Percentiles rank a stretch among this genome's conserved stretches.
Conservation (phyloP, 495 filamentous ascomycete genomes). For the Usnea hakonensis region DNA sequence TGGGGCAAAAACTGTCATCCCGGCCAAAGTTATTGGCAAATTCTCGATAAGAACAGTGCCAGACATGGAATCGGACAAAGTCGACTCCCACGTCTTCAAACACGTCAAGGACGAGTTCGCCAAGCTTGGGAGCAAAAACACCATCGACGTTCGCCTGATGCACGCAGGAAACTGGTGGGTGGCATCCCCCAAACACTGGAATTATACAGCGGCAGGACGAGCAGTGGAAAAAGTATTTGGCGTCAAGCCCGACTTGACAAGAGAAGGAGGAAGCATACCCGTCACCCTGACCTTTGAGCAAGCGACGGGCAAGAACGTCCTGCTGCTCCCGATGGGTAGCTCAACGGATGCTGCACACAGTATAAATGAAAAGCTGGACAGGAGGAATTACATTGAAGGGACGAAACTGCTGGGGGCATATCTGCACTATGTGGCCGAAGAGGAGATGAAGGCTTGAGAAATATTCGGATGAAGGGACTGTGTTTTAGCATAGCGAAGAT, state of each 20-base stretch:
- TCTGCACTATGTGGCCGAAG: constrained; percentile 91
- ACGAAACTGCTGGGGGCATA: constrained; percentile 93
- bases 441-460: constrained; percentile 47
- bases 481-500: neutral
- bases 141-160: constrained; percentile 64
- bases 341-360: constrained; percentile 94
- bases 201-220: constrained; percentile 87
- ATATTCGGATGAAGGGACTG: neutral
- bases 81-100: constrained; percentile 74
- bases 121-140: constrained; percentile 86
- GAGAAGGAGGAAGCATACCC: constrained; percentile 94
- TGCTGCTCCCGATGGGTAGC: constrained; percentile 93
- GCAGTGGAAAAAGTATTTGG: constrained; percentile 89
- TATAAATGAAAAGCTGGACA: constrained; percentile 97
- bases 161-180: constrained; percentile 99
- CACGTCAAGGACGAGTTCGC: constrained; percentile 72
- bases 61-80: constrained; percentile 87
- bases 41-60: constrained; percentile 97
- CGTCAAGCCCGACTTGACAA: constrained; percentile 87
- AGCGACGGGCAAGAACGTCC: constrained; percentile 95
- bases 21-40: constrained; percentile 93
- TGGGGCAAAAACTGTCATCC: constrained; percentile 97
- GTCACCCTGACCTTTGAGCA: constrained; percentile 96
- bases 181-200: constrained; percentile 94
- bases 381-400: constrained; percentile 96